phyloP scores from a whole-genome alignment of 202 grass and related monocot species.

The Tripidium arundinaceum region DNA sequence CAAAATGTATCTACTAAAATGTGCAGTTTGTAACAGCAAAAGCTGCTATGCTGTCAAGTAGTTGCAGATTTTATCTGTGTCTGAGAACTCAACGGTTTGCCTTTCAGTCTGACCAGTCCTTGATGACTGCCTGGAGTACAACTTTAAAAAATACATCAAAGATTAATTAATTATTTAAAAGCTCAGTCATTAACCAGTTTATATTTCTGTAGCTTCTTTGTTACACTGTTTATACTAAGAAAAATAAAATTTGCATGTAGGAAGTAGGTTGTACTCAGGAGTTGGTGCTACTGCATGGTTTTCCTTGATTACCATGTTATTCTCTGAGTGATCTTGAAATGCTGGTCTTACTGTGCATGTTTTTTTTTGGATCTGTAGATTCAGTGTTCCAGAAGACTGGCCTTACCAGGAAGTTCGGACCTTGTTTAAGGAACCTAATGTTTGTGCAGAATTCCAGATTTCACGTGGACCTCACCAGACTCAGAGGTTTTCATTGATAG shows the following conservation, averaged over 20 bases:
- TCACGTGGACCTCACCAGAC: too few species aligned
- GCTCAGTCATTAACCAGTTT: neutral
- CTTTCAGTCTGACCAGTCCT: conserved; percentile 12
- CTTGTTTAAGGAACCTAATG: conserved; percentile 82
- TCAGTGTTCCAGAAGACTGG: conserved; percentile 81
- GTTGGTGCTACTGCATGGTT: too few species aligned
- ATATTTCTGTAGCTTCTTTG: neutral
- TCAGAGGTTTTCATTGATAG: too few species aligned
- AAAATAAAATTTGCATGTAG: too few species aligned
- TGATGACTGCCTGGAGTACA: conserved; percentile 10
- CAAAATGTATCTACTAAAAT: neutral
- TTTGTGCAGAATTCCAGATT: conserved; percentile 63
- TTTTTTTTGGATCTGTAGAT: conserved; percentile 48
- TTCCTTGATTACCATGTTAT: too few species aligned
- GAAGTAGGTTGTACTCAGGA: too few species aligned
- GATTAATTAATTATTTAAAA: neutral
- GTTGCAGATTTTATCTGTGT: neutral
- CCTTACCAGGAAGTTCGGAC: conserved; percentile 77
- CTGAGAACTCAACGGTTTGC: neutral
- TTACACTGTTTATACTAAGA: too few species aligned
- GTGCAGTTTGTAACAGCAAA: neutral
- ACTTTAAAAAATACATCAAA: too few species aligned
- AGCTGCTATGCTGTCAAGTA: neutral
- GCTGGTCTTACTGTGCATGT: too few species aligned
- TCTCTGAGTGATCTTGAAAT: too few species aligned